A percentile compares a stretch with the other conserved stretches of the same genome.
Conservation (phyloP, 2,329 filamentous ascomycete genomes). For the Teratosphaeria destructans region DNA sequence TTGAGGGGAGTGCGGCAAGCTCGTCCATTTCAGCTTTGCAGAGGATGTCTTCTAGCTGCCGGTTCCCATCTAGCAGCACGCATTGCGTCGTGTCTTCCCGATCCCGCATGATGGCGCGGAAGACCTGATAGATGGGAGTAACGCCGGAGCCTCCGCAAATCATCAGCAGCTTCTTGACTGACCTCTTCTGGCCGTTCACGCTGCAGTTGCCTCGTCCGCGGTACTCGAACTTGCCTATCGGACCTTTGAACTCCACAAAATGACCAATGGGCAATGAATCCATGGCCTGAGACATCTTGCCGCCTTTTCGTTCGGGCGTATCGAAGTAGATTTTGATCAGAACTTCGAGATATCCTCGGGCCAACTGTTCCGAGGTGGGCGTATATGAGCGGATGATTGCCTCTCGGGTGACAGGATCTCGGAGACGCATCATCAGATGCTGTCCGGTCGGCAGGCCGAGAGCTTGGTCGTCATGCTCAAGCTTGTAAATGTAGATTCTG, state of each 20-base stretch:
- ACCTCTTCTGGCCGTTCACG: slow-evolving; percentile 47
- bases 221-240: slow-evolving; percentile 78
- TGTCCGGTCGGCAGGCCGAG: slow-evolving; percentile 76
- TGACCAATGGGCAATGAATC: slow-evolving; percentile 63
- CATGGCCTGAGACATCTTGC: slow-evolving; percentile 72
- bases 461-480: slow-evolving; percentile 59
- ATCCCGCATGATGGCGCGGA: slow-evolving; percentile 62
- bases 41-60: slow-evolving; percentile 70
- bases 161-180: slow-evolving; percentile 66
- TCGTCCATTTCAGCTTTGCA: slow-evolving; percentile 62
- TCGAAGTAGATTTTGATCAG: slow-evolving; percentile 76
- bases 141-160: slow-evolving; percentile 82
- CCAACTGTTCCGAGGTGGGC: slow-evolving; percentile 57
- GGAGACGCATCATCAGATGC: slow-evolving; percentile 74
- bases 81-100: slow-evolving; percentile 54
- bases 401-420: slow-evolving; percentile 59
- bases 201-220: slow-evolving; percentile 54
- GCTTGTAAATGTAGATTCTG: slow-evolving; percentile 67
- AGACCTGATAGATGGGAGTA: slow-evolving; percentile 81
- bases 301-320: slow-evolving; percentile 48
- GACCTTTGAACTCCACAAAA: slow-evolving; percentile 75
- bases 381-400: slow-evolving; percentile 80
- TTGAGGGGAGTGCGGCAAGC: slow-evolving; percentile 42
- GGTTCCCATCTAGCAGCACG: slow-evolving; percentile 68
- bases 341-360: slow-evolving; percentile 58